Percentiles rank a stretch among this genome's conserved stretches.
phyloP scores from a whole-genome alignment of 2,329 filamentous ascomycete species.

The Mycocentrospora acerina region DNA sequence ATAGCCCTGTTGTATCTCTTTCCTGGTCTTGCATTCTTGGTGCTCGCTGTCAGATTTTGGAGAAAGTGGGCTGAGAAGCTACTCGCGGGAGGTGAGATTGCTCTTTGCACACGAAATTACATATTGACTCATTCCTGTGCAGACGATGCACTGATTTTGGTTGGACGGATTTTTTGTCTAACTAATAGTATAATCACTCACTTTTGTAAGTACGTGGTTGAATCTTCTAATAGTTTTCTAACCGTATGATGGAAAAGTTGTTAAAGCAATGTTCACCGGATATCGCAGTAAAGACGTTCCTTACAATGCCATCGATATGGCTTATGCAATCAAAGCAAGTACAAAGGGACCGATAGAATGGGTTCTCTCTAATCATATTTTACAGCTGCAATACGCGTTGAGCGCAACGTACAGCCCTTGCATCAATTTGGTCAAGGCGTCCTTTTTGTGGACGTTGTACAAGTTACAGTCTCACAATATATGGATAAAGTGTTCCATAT shows the following conservation, averaged over 20 bases:
- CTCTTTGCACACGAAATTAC: neutral
- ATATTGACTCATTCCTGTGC: neutral
- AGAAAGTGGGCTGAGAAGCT: conserved; percentile 14
- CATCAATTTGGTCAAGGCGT: conserved; percentile 20
- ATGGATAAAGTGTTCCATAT: conserved; percentile 15
- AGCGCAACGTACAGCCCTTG: conserved; percentile 21
- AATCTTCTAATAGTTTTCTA: neutral
- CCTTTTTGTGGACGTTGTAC: conserved; percentile 24
- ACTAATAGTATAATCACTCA: conserved; percentile 16
- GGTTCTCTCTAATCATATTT: neutral
- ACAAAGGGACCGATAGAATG: neutral
- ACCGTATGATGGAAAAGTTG: conserved; percentile 8
- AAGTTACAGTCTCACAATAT: conserved; percentile 18
- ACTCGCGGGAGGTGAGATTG: conserved; percentile 16
- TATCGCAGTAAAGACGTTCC: conserved; percentile 18
- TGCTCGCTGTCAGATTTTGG: conserved; percentile 15
- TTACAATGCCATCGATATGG: conserved; percentile 7
- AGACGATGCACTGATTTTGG: conserved; percentile 13
- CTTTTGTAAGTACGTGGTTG: conserved; percentile 11
- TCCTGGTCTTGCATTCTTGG: conserved; percentile 10
- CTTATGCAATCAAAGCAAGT: conserved; percentile 10
- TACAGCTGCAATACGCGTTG: conserved; percentile 17
- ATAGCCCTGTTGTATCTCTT: conserved; percentile 16
- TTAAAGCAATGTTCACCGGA: conserved; percentile 12
- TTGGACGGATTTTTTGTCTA: conserved; percentile 12